Conservation (phyloP, 768 basidiomycete species). For the Phylloporus scabripes region DNA sequence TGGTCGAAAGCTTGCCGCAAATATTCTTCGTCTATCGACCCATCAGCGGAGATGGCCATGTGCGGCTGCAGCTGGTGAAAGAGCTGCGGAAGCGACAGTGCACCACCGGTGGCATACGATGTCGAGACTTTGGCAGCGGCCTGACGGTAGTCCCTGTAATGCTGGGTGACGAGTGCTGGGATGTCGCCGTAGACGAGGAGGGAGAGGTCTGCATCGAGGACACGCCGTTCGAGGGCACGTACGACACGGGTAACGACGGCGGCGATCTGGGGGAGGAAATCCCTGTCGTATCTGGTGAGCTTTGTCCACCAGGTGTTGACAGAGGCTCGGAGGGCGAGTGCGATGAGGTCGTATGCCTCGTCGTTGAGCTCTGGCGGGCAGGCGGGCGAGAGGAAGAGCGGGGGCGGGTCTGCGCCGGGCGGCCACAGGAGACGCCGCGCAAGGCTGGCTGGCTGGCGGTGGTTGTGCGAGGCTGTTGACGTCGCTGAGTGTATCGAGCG, state of each 20-base stretch:
- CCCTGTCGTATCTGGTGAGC: slow-evolving; percentile 77
- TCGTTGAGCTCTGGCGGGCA: slow-evolving; percentile 53
- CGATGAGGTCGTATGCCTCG: slow-evolving; percentile 64
- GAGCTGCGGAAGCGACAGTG: slow-evolving; percentile 54
- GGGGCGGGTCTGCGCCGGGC: slow-evolving; percentile 43
- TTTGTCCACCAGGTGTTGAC: slow-evolving; percentile 86
- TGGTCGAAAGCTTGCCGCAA: slow-evolving; percentile 75
- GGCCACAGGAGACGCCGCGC: slow-evolving; percentile 64
- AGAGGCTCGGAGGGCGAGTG: slow-evolving; percentile 71
- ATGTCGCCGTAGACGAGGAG: slow-evolving; percentile 57
- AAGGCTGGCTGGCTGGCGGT: slow-evolving; percentile 32
- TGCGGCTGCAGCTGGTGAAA: slow-evolving; percentile 85
- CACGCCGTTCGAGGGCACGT: slow-evolving; percentile 54
- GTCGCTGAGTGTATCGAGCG: slow-evolving; percentile 20
- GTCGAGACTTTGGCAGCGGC: slow-evolving; percentile 57
- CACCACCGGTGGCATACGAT: slow-evolving; percentile 66
- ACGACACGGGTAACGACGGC: slow-evolving; percentile 52
- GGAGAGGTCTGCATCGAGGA: slow-evolving; percentile 50
- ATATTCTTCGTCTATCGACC: slow-evolving; percentile 67
- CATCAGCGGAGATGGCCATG: slow-evolving; percentile 67
- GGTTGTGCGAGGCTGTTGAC: slow-evolving; percentile 19
- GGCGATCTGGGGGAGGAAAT: slow-evolving; percentile 70
- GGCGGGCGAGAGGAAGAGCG: slow-evolving; percentile 43
- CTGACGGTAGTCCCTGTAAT: slow-evolving; percentile 73
- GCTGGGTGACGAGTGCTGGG: slow-evolving; percentile 65